phyloP scores from a whole-genome alignment of 2,329 filamentous ascomycete genomes.

The Alternaria novae-zelandiae region DNA sequence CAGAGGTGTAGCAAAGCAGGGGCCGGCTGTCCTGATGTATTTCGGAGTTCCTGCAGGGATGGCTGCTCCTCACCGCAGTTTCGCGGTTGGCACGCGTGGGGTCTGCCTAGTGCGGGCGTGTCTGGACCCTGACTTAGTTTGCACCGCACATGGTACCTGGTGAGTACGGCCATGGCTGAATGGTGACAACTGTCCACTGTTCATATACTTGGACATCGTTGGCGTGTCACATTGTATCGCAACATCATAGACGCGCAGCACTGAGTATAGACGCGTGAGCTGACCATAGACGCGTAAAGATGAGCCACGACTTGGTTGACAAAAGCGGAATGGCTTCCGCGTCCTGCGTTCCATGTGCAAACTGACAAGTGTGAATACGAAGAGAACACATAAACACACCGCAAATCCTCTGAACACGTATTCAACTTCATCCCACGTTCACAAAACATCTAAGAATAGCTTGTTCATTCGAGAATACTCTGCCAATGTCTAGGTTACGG shows the following conservation, averaged over 20 bases:
- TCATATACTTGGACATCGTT: neutral
- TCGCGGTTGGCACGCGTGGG: constrained; percentile 22
- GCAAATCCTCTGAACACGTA: neutral
- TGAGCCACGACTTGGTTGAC: neutral
- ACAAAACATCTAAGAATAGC: neutral
- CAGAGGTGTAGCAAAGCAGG: constrained; percentile 12
- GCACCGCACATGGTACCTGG: constrained; percentile 4
- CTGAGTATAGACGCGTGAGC: neutral
- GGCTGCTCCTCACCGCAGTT: constrained; percentile 28
- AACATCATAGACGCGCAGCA: neutral
- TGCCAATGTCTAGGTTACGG: neutral
- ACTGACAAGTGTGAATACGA: neutral
- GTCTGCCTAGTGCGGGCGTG: constrained; percentile 19
- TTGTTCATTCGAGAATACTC: neutral
- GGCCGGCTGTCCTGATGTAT: constrained; percentile 9
- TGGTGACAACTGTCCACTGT: neutral
- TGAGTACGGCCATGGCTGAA: neutral
- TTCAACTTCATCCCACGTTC: neutral
- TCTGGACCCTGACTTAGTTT: constrained; percentile 10
- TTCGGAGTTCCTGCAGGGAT: constrained; percentile 30
- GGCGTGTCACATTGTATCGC: neutral
- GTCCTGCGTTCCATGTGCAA: neutral
- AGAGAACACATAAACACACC: neutral
- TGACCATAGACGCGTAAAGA: constrained; percentile 4
- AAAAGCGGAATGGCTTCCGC: constrained; percentile 14